Conservation (phyloP, 805 yeast genomes). For the Candida krabiensis region DNA sequence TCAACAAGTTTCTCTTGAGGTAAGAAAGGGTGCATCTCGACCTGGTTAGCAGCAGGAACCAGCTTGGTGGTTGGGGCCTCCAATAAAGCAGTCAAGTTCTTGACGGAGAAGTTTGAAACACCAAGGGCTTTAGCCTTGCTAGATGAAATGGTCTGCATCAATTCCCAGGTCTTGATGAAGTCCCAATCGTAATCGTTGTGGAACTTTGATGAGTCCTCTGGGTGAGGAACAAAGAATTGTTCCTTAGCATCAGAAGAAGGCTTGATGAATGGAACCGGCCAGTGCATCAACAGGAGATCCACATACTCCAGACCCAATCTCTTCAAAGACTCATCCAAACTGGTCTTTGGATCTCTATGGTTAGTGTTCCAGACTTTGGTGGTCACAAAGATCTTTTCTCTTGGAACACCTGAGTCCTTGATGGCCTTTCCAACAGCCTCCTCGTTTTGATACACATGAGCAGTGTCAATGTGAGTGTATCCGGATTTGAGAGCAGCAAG, state of each 20-base stretch:
- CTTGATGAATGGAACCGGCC: slow-evolving; percentile 66
- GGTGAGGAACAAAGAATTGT: slow-evolving; percentile 15
- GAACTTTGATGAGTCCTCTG: slow-evolving; percentile 27
- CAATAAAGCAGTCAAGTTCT: slow-evolving; percentile 51
- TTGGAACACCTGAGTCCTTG: slow-evolving; percentile 57
- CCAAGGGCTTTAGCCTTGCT: slow-evolving; percentile 67
- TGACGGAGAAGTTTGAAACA: slow-evolving; percentile 68
- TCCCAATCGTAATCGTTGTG: slow-evolving; percentile 30
- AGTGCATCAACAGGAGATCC: slow-evolving; percentile 77
- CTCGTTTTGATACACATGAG: slow-evolving; percentile 65
- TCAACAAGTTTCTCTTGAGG: slow-evolving; percentile 61
- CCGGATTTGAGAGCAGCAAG: slow-evolving; percentile 59
- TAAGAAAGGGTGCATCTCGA: slow-evolving; percentile 71
- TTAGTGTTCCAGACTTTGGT: slow-evolving; percentile 66
- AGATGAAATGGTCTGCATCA: slow-evolving; percentile 54
- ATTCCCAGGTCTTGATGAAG: slow-evolving; percentile 60
- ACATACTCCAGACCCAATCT: slow-evolving; percentile 73
- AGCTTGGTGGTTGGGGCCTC: slow-evolving; percentile 45
- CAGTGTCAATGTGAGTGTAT: slow-evolving; percentile 74
- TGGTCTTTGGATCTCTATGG: slow-evolving; percentile 49
- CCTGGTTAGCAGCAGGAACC: slow-evolving; percentile 71
- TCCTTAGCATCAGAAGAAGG: slow-evolving; percentile 34
- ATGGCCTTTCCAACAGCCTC: slow-evolving; percentile 58
- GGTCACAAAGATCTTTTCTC: slow-evolving; percentile 67
- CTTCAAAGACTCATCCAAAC: slow-evolving; percentile 57